Base-by-base conservation (phyloP, 2,329 filamentous ascomycete genomes). In the Beauveria medogensis region DNA sequence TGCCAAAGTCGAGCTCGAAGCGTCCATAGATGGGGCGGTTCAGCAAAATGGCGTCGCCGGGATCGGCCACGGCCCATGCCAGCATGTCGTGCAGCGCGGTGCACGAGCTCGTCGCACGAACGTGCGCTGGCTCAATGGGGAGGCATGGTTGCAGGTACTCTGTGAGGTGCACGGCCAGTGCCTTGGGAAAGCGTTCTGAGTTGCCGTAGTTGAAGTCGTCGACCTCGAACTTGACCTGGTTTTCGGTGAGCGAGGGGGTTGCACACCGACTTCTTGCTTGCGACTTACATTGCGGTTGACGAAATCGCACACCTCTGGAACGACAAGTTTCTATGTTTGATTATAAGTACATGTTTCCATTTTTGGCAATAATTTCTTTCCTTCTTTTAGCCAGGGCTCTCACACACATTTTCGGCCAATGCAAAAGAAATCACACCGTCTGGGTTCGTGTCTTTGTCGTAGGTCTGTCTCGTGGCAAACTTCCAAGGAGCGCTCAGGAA, bases 1-100 rank as follows among this genome's bases (percentile, higher is more conserved):
- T 71, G 0, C 72, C 71, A 40, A 82, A 77, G 63, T 82, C 80
- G 3, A 76, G 69, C 43, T 80, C 73, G 60, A 82, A 82, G 2
- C 76, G 75, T 4, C 79, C 79, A 57, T 82, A 82, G 6, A 75
- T 69, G 1, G 77, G 77, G 1, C 72, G 67, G 37, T 73, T 74
- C 2, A 73, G 67, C 12, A 78, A 64, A n/a, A 78, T 69, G 1
- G 69, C 74, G 2, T 78, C 74, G 3, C 73, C 70, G 0, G 72
- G 67, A 41, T 78, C 69, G 0, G 72, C 71, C 12, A 78, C 62
- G 4, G 69, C 70, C 71, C 74, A 78, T 0, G 73, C 72, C 4
- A 77, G 70, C 28, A 75, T 68, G 28, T 75, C 74, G 28, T 78
- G 74, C 60, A 76, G 71, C 26, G 73, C 67, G 5, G 74, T 76